These are phyloP conservation scores for Pseudozyma sp. DNA, from an alignment of 1,284 basidiomycete genomes.

Conservation along the genomic window DNA sequence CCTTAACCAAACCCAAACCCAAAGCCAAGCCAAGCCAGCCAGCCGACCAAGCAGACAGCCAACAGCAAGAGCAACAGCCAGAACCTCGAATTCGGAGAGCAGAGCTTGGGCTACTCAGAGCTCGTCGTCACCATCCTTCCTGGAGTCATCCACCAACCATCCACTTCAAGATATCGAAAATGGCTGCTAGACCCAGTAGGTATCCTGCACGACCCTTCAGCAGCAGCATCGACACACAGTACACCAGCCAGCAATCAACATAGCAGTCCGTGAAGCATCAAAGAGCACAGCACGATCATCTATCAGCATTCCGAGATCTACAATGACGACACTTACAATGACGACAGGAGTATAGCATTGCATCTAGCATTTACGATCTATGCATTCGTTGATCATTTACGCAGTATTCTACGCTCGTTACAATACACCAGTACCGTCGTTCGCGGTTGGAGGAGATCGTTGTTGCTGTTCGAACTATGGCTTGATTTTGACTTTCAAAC, in stretches of 20 bases:
- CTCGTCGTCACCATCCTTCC: constrained; percentile 49
- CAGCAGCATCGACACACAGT: constrained; percentile 15
- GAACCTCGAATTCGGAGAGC: too few species aligned
- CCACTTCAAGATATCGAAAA: constrained; percentile 58
- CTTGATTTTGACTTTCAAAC: too few species aligned
- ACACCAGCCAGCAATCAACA: constrained; percentile 2
- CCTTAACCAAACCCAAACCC: neutral
- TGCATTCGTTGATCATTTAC: too few species aligned
- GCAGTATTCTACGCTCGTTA: too few species aligned
- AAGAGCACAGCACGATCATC: neutral
- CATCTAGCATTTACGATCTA: too few species aligned
- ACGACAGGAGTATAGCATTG: too few species aligned
- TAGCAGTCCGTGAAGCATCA: neutral
- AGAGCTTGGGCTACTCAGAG: constrained; percentile 34
- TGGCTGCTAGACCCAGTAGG: constrained; percentile 63
- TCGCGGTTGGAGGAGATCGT: too few species aligned
- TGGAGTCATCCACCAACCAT: constrained; percentile 53
- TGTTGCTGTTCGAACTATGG: too few species aligned
- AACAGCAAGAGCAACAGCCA: constrained; percentile 1
- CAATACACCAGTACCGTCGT: too few species aligned
- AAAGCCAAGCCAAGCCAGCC: constrained; percentile 1
- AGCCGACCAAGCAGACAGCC: neutral
- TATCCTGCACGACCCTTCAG: constrained; percentile 26
- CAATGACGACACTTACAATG: too few species aligned
- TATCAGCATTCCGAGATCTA: too few species aligned